A percentile compares a stretch with the other conserved stretches of the same genome.
Evolutionary conservation across 352 stramenopile species (phyloP).

Genomic region (Phytophthora multivora): DNA sequence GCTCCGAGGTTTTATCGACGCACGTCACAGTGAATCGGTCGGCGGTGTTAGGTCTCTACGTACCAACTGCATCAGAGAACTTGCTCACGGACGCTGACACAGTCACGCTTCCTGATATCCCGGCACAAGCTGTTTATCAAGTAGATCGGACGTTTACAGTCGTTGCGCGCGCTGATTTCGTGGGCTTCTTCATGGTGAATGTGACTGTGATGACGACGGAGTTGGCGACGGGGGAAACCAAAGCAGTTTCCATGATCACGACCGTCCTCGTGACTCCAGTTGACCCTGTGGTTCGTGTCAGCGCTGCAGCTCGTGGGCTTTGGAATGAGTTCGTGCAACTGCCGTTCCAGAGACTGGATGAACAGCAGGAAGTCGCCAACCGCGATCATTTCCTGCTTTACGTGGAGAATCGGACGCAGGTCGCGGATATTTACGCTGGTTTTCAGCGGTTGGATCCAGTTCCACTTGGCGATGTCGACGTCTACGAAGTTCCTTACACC

Average conservation of each 20-base stretch:
- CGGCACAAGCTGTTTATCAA: slow-evolving; percentile 13
- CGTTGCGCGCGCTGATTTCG: slow-evolving; percentile 43
- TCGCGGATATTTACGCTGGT: slow-evolving; percentile 50
- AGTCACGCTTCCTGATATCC: slow-evolving; percentile 7
- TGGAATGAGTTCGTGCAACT: slow-evolving; percentile 47
- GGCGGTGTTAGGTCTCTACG: slow-evolving; percentile 24
- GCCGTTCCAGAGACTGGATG: slow-evolving; percentile 44
- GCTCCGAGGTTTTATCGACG: slow-evolving; percentile 27
- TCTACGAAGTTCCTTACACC: slow-evolving; percentile 46
- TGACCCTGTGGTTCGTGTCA: slow-evolving; percentile 28
- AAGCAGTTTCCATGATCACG: slow-evolving; percentile 6
- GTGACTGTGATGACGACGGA: slow-evolving; percentile 43
- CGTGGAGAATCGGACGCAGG: slow-evolving; percentile 32
- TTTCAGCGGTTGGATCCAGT: slow-evolving; percentile 19
- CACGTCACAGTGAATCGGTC: slow-evolving; percentile 32
- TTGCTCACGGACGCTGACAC: slow-evolving; percentile 14
- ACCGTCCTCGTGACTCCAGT: slow-evolving; percentile 40
- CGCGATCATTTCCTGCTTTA: slow-evolving; percentile 52
- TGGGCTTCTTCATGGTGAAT: slow-evolving; percentile 46
- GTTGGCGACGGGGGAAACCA: slow-evolving; percentile 36
- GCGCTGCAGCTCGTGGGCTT: slow-evolving; percentile 18
- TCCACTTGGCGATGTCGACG: slow-evolving; percentile 27
- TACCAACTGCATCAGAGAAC: slow-evolving; percentile 23
- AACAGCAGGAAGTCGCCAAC: slow-evolving; percentile 31
- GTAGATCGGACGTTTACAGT: slow-evolving; percentile 30